phyloP scores from a whole-genome alignment of 257 asterid species.

The Przewalskia tangutica region DNA sequence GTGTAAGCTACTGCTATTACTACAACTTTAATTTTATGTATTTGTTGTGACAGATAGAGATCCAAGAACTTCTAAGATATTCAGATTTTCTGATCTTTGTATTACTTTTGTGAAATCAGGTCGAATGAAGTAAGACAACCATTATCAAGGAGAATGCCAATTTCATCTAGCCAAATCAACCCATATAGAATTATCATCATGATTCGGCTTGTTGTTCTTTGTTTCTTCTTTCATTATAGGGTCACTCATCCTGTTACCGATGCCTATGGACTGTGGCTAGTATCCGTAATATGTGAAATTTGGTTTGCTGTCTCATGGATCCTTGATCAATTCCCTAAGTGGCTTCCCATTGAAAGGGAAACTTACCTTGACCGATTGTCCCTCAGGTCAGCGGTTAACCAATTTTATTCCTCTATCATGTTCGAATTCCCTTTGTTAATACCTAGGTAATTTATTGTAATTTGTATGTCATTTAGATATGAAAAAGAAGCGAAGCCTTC shows the following conservation, averaged over 20 bases:
- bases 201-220: conserved; percentile 24
- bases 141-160: conserved; percentile 20
- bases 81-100: neutral
- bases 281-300: conserved; percentile 27
- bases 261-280: conserved; percentile 24
- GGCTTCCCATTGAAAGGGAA: conserved; percentile 26
- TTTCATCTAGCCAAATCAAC: conserved; percentile 24
- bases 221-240: conserved; percentile 25
- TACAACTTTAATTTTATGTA: neutral
- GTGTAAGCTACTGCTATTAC: conserved; percentile 7
- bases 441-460: neutral
- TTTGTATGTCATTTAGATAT: conserved; percentile 11
- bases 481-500: conserved; percentile 24
- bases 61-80: neutral
- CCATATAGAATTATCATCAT: conserved; percentile 25
- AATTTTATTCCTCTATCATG: neutral
- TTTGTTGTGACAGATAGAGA: neutral
- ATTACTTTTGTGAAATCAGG: conserved; percentile 4
- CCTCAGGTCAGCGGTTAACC: conserved; percentile 15
- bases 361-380: conserved; percentile 32
- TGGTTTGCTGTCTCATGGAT: conserved; percentile 36
- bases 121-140: conserved; percentile 27
- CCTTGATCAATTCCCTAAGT: conserved; percentile 32
- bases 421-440: neutral
- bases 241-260: conserved; percentile 18